Percentiles rank a stretch among this genome's conserved stretches.
These are phyloP conservation scores for Russula sp. DNA, from an alignment of 768 basidiomycete genomes.

Conservation along the genomic window DNA sequence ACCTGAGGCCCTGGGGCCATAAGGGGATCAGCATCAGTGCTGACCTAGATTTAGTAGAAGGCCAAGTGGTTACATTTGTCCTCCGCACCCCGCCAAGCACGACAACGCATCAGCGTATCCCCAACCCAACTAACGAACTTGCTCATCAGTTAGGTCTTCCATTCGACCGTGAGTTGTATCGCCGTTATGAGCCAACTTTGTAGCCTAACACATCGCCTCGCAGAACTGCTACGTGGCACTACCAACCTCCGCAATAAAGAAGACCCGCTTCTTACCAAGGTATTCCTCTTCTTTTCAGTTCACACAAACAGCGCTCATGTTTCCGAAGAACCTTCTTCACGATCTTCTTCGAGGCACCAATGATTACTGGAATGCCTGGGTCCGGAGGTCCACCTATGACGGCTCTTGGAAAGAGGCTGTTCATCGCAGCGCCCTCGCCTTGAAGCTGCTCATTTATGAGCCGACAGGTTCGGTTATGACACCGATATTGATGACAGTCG, in stretches of 20 bases:
- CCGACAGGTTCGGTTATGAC: conserved; percentile 55
- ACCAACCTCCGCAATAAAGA: conserved; percentile 46
- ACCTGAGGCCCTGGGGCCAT: conserved; percentile 67
- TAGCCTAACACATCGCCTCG: background rate
- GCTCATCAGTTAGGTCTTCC: conserved; percentile 44
- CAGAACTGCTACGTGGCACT: conserved; percentile 41
- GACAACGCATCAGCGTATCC: conserved; percentile 23
- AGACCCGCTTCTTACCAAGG: conserved; percentile 71
- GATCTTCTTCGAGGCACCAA: conserved; percentile 63
- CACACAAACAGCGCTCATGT: background rate
- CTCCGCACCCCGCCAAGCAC: conserved; percentile 62
- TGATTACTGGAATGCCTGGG: conserved; percentile 85
- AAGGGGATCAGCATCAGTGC: conserved; percentile 59
- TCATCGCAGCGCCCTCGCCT: conserved; percentile 84
- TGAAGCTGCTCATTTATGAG: conserved; percentile 90
- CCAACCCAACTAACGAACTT: conserved; percentile 35
- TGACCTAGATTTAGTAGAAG: conserved; percentile 65
- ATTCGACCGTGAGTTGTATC: conserved; percentile 34
- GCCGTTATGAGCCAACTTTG: background rate
- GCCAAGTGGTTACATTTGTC: conserved; percentile 87
- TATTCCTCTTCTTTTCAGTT: conserved; percentile 23
- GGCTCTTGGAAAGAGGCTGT: conserved; percentile 97
- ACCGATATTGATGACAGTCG: background rate
- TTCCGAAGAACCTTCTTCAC: conserved; percentile 46
- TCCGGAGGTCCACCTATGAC: conserved; percentile 79